phyloP scores from a whole-genome alignment of 1,284 basidiomycete species.

The Sporisorium iseilematis-ciliati region DNA sequence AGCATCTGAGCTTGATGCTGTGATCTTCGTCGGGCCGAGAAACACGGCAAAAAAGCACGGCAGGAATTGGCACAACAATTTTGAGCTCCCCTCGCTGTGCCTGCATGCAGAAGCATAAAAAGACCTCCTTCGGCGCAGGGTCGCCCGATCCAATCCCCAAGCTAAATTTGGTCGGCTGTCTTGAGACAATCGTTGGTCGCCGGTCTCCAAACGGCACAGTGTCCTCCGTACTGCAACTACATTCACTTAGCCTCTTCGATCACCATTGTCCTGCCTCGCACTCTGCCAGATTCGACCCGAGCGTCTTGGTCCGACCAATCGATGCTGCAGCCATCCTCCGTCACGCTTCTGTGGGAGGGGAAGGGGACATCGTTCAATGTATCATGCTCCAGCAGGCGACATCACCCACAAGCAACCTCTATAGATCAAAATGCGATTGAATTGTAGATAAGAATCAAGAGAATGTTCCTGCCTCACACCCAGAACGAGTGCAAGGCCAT shows the following conservation, averaged over 20 bases:
- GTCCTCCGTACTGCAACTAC: background rate
- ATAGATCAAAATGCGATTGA: no score
- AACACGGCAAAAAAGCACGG: background rate
- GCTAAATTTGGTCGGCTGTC: background rate
- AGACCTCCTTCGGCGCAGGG: slow-evolving; percentile 17
- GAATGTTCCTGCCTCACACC: no score
- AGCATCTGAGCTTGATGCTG: background rate
- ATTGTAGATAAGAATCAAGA: no score
- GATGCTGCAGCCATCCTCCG: no score
- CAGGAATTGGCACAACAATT: background rate
- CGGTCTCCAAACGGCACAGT: slow-evolving; percentile 3
- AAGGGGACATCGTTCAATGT: no score
- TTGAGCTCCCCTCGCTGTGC: background rate
- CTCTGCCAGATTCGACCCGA: background rate
- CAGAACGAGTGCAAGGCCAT: no score
- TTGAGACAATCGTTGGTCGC: background rate
- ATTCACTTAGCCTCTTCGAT: background rate
- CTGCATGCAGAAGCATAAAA: background rate
- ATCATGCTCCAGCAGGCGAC: no score
- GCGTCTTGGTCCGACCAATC: background rate
- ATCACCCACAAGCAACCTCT: no score
- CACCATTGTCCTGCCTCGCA: background rate
- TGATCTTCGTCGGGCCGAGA: background rate
- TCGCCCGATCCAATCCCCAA: slow-evolving; percentile 41
- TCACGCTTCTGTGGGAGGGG: no score